A percentile compares a stretch with the other conserved stretches of the same genome.
Evolutionary conservation across 202 grass and related monocot species (phyloP).

Genomic region (Dendrocalamus latiflorus): DNA sequence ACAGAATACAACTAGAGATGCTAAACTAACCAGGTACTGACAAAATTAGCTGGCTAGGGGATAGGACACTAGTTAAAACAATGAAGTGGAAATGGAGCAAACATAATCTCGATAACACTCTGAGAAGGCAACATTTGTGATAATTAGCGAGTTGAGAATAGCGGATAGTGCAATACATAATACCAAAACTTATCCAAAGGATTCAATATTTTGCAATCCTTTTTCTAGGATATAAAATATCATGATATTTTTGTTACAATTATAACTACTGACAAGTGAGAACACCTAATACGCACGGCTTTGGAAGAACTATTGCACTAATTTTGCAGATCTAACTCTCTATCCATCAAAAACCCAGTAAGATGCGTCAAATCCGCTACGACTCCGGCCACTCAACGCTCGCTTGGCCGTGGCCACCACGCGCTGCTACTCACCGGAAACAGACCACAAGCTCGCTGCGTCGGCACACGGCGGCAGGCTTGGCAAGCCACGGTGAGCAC

Average conservation of each 20-base stretch:
- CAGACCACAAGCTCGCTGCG: not conserved
- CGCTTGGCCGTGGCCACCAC: not conserved
- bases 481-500: not conserved
- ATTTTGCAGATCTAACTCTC: conserved; percentile 12
- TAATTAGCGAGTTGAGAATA: not conserved
- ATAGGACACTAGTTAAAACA: not conserved
- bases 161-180: not conserved
- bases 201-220: not conserved
- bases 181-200: not conserved
- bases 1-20: not conserved
- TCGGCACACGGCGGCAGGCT: not conserved
- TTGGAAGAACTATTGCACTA: not conserved
- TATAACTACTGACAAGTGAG: not conserved
- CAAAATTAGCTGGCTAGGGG: not conserved
- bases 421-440: not conserved
- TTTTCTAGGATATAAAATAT: not conserved
- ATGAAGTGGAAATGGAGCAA: not conserved
- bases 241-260: not conserved
- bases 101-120: not conserved
- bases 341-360: not conserved
- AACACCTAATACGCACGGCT: not conserved
- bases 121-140: not conserved
- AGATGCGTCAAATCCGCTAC: not conserved
- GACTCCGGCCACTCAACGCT: not conserved
- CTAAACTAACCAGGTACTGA: not conserved